Conservation (phyloP, 129 eudicot genomes). For the Centella asiatica region DNA sequence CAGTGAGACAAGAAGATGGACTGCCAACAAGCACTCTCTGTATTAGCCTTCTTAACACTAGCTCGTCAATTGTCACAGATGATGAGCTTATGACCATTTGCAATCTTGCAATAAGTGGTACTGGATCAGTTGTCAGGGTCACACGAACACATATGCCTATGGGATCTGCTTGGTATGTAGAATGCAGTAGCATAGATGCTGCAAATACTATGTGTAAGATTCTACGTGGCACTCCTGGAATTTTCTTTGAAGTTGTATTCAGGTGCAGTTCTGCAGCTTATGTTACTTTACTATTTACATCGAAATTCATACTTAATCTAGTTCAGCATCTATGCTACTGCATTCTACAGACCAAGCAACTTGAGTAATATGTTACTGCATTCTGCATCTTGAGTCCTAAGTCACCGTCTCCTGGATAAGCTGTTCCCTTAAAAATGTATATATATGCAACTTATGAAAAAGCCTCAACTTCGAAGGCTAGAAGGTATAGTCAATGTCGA, state of each 20-base stretch:
- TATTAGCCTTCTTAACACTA: constrained; percentile 22
- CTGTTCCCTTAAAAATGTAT: neutral
- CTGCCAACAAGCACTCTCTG: constrained; percentile 22
- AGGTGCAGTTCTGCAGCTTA: constrained; percentile 15
- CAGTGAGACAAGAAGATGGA: constrained; percentile 18
- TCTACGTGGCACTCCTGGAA: constrained; percentile 26
- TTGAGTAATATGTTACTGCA: too few species aligned
- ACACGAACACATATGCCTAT: constrained; percentile 16
- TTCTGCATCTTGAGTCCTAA: neutral
- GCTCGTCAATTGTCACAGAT: constrained; percentile 21
- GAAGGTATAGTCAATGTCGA: too few species aligned
- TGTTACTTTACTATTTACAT: neutral
- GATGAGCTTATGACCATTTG: constrained; percentile 32
- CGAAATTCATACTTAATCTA: too few species aligned
- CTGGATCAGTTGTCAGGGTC: constrained; percentile 26
- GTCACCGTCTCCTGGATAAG: neutral
- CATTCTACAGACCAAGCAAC: constrained; percentile 35
- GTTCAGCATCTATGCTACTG: constrained; percentile 30
- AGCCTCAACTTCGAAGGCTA: too few species aligned
- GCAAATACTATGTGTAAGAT: constrained; percentile 26
- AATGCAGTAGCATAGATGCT: constrained; percentile 31
- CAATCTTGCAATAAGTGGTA: constrained; percentile 18
- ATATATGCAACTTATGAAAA: neutral
- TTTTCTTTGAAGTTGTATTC: constrained; percentile 28
- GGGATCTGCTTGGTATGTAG: constrained; percentile 29